These are phyloP conservation scores for Colletotrichum cereale DNA, from an alignment of 2,329 filamentous ascomycete genomes.

Conservation along the genomic window DNA sequence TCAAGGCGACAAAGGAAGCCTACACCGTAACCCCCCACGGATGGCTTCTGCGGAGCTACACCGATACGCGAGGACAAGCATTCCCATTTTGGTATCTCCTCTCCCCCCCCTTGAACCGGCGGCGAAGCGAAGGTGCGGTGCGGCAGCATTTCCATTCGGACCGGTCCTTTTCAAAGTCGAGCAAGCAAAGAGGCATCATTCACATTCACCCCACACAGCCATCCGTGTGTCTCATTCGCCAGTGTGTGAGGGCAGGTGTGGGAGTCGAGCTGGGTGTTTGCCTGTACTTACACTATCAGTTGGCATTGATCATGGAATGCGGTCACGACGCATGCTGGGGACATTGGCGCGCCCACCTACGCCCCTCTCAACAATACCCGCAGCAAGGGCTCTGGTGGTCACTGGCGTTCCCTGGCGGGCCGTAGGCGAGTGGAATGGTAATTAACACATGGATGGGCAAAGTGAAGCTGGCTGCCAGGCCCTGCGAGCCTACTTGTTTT, in stretches of 20 bases:
- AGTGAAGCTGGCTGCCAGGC: constrained; percentile 10
- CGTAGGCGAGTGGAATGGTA: constrained; percentile 9
- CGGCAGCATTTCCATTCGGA: not conserved
- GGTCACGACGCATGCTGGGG: constrained; percentile 23
- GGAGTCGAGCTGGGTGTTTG: constrained; percentile 12
- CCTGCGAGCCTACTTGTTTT: constrained; percentile 9
- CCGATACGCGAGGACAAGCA: constrained; percentile 33
- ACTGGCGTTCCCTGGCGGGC: not conserved
- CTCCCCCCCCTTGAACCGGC: constrained; percentile 23
- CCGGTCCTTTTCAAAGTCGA: not conserved
- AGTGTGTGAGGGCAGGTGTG: constrained; percentile 19
- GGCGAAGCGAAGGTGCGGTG: not conserved
- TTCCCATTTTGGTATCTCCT: constrained; percentile 26
- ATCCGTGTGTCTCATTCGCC: constrained; percentile 21
- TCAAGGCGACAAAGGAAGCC: constrained; percentile 2
- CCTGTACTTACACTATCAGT: not conserved
- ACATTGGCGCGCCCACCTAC: constrained; percentile 9
- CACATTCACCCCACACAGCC: constrained; percentile 28
- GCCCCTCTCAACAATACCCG: constrained; percentile 25
- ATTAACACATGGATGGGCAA: constrained; percentile 9
- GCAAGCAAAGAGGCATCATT: constrained; percentile 12
- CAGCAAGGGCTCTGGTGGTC: constrained; percentile 1
- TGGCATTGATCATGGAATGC: constrained; percentile 23
- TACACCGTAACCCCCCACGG: constrained; percentile 20
- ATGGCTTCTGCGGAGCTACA: constrained; percentile 7